A percentile compares a stretch with the other conserved stretches of the same genome.
Conservation (phyloP, 2,329 filamentous ascomycete species). For the Oidium heveae region DNA sequence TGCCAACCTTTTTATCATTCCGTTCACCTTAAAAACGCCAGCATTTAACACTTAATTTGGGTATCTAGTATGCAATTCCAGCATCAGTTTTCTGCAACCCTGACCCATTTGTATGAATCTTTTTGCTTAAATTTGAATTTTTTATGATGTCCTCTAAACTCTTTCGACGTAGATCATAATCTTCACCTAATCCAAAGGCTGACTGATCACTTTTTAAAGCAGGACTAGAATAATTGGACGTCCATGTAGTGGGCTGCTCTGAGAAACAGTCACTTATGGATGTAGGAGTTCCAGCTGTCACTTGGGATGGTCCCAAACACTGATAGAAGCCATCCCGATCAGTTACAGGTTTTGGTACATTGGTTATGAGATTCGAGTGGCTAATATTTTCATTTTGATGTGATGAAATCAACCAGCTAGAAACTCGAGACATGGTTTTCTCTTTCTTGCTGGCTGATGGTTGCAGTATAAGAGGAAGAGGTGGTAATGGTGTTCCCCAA, state of each 20-base stretch:
- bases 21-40: too few species aligned
- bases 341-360: slow-evolving; percentile 25
- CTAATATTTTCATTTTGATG: slow-evolving; percentile 17
- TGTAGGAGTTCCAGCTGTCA: neutral
- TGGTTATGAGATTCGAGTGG: slow-evolving; percentile 27
- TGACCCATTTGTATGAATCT: too few species aligned
- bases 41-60: too few species aligned
- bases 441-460: slow-evolving; percentile 1
- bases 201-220: neutral
- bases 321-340: slow-evolving; percentile 32
- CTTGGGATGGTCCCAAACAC: slow-evolving; percentile 18
- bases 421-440: slow-evolving; percentile 31
- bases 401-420: slow-evolving; percentile 28
- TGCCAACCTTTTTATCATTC: too few species aligned
- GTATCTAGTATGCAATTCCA: too few species aligned
- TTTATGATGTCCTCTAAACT: too few species aligned
- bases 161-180: too few species aligned
- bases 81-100: too few species aligned
- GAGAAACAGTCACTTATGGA: neutral
- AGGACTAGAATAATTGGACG: neutral
- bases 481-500: slow-evolving; percentile 17
- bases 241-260: neutral
- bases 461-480: slow-evolving; percentile 31
- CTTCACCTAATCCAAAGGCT: too few species aligned
- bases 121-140: too few species aligned